phyloP scores from a whole-genome alignment of 306 rosid species.

The Pueraria montana region DNA sequence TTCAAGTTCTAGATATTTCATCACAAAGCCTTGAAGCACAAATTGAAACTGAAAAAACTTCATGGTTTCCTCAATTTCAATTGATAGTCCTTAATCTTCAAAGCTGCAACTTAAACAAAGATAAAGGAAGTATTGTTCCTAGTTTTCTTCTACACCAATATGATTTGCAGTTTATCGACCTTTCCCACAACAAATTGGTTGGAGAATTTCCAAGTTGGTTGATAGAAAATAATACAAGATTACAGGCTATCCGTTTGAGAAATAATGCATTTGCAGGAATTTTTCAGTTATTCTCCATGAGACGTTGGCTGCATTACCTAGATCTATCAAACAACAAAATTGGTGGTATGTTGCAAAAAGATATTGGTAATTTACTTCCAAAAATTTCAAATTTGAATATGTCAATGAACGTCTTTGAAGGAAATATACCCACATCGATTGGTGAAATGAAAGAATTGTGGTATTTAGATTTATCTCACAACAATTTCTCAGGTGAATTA shows the following conservation, averaged over 20 bases:
- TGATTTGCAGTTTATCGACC: neutral
- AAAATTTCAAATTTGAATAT: neutral
- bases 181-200: neutral
- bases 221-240: neutral
- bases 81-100: neutral
- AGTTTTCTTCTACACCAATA: neutral
- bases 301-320: neutral
- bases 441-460: neutral
- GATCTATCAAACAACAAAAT: constrained; percentile 44
- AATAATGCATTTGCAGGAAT: neutral
- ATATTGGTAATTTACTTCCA: constrained; percentile 37
- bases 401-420: constrained; percentile 36
- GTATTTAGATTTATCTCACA: constrained; percentile 7
- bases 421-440: constrained; percentile 35
- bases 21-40: neutral
- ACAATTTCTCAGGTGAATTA: constrained; percentile 14
- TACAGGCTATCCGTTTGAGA: neutral
- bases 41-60: neutral
- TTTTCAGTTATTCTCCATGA: neutral
- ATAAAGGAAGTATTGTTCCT: neutral
- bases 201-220: neutral
- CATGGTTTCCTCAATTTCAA: neutral
- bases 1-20: neutral
- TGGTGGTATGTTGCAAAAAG: constrained; percentile 15
- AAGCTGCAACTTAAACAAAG: neutral